Evolutionary conservation across 371 early-diverging fungal species (phyloP), one percentile per base, ranked within the genome.

Genomic region (Neoconidiobolus thromboides): DNA sequence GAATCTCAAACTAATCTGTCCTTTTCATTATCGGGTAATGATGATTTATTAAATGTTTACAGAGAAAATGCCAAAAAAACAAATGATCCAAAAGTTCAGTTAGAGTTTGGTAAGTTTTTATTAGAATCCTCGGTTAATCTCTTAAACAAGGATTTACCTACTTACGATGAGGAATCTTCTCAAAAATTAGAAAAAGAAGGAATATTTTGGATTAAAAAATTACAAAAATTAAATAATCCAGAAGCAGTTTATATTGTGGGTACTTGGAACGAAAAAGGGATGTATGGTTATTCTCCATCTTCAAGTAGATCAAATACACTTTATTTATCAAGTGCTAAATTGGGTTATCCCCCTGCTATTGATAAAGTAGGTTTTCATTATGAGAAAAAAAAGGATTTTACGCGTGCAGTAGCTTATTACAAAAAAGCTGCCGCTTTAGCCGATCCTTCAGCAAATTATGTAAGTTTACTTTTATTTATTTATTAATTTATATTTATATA

Each of bases 161-260:
- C 15, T 36, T 57, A 43, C 1, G 58, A 58, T 38, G 37, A 36
- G 3, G 38, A 49, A 10, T 5, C 15, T 2, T 10, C 15, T 39
- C 15, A 14, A 14, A 58, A 58, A 48, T 38, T 58, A 9, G 48
- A 46, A 39, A 48, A 48, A 38, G 58, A 58, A 39, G 58, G 58
- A 5, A 9, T 80, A 1, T 81, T 81, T 64, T 85, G 84, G 86
- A 76, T 85, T 51, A 74, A 79, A 54, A 71, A 73, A 43, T 69
- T 86, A 7, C 81, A 80, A 43, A 79, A 80, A 64, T 73, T 76
- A 60, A 75, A 80, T 48, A 71, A 79, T 59, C 71, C 78, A 1
- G 86, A 84, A 64, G 86, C 87, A 0, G 76, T 77, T 55, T 87
- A 73, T 62, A 74, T 82, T 44, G 71, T 73, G 14, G 87, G 81